Evolutionary conservation across 192 early-diverging fungal species (phyloP).

Genomic region (Coemansia sp.): DNA sequence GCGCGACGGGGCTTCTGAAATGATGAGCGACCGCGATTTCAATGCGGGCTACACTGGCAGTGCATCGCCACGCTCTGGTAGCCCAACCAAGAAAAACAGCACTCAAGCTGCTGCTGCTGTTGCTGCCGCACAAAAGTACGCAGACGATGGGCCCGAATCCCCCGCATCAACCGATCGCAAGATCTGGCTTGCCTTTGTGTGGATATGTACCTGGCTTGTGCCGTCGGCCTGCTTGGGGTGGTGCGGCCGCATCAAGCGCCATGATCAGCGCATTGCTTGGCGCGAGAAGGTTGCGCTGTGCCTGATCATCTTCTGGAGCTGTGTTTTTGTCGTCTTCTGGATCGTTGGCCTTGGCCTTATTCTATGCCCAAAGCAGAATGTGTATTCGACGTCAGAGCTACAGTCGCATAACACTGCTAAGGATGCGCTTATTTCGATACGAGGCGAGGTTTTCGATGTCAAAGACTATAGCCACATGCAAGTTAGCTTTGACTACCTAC

Average conservation of each 20-base stretch:
- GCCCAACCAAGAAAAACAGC: constrained; percentile 36
- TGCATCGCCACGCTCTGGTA: constrained; percentile 14
- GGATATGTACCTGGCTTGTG: constrained; percentile 61
- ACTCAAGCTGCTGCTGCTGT: background rate
- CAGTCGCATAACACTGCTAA: constrained; percentile 55
- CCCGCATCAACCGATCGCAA: constrained; percentile 47
- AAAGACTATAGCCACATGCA: constrained; percentile 61
- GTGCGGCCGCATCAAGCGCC: constrained; percentile 79
- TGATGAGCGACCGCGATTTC: constrained; percentile 41
- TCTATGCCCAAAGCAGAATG: constrained; percentile 74
- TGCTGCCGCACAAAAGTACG: constrained; percentile 33
- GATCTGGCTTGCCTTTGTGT: constrained; percentile 50
- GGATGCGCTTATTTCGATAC: constrained; percentile 69
- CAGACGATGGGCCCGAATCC: constrained; percentile 66
- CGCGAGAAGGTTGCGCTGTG: constrained; percentile 96
- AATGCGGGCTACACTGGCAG: constrained; percentile 28
- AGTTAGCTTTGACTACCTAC: constrained; percentile 54
- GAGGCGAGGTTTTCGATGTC: constrained; percentile 84
- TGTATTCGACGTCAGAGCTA: constrained; percentile 72
- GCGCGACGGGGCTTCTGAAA: constrained; percentile 46
- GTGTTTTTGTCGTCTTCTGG: constrained; percentile 81
- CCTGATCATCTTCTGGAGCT: constrained; percentile 79
- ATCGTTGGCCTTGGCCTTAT: constrained; percentile 76
- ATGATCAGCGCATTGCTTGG: constrained; percentile 91
- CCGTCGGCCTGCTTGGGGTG: constrained; percentile 67